Percentiles rank a stretch among this genome's conserved stretches.
These are phyloP conservation scores for Trichoderma sp. DNA, from an alignment of 2,329 filamentous ascomycete species.

Conservation along the genomic window DNA sequence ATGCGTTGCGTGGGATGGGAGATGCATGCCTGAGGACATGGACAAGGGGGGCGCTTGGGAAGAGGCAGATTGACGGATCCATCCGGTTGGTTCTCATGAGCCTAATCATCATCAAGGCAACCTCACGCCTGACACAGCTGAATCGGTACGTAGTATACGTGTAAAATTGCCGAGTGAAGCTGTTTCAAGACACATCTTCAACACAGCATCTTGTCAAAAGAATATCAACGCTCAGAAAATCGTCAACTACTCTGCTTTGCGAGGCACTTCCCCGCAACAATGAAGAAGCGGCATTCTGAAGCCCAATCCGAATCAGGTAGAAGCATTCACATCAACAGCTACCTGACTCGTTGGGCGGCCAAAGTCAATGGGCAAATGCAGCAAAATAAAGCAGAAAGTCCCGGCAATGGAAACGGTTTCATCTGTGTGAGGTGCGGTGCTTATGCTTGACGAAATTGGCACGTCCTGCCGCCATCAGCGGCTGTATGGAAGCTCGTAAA, in stretches of 20 bases:
- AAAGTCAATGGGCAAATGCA: not conserved
- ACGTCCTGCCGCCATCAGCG: no score
- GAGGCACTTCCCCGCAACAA: no score
- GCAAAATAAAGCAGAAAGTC: no score
- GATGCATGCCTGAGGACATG: constrained; percentile 18
- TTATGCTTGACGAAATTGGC: not conserved
- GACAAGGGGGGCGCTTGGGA: not conserved
- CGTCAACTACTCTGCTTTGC: no score
- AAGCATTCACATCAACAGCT: not conserved
- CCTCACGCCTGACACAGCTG: constrained; percentile 12
- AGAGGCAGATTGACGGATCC: constrained; percentile 28
- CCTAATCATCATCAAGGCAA: constrained; percentile 17
- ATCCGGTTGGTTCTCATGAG: constrained; percentile 9
- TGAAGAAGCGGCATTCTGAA: not conserved
- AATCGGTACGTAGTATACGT: not conserved
- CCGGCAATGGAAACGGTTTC: not conserved
- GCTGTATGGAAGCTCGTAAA: no score
- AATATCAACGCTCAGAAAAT: not conserved
- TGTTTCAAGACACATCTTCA: not conserved
- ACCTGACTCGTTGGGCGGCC: not conserved
- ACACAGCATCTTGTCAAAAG: not conserved
- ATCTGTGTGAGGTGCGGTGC: not conserved
- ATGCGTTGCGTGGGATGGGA: constrained; percentile 14
- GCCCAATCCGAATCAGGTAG: not conserved
- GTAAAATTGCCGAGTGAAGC: not conserved